A percentile compares a stretch with the other conserved stretches of the same genome.
Evolutionary conservation across 202 grass and related monocot species (phyloP).

Genomic region (Setaria italica): DNA sequence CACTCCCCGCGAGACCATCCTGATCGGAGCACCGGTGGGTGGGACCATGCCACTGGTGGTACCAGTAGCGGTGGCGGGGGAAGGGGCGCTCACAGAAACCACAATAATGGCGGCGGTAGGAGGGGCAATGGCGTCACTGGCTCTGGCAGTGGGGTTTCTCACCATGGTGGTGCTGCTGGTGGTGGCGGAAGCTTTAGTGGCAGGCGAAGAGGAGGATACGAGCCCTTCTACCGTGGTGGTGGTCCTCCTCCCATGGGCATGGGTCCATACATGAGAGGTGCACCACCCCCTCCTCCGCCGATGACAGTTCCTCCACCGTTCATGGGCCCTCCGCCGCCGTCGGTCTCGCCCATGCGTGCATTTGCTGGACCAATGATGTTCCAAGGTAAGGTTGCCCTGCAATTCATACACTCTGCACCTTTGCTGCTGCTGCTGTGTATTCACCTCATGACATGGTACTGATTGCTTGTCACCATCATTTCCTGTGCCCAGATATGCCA

Average conservation of each 20-base stretch:
- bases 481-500: slow-evolving; percentile 49
- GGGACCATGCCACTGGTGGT: slow-evolving; percentile 46
- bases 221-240: slow-evolving; percentile 41
- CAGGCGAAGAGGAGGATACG: slow-evolving; percentile 50
- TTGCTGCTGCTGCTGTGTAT: neutral
- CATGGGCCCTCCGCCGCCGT: slow-evolving; percentile 45
- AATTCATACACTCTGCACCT: neutral
- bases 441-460: neutral
- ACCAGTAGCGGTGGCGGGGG: neutral
- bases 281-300: slow-evolving; percentile 41
- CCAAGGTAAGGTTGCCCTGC: slow-evolving; percentile 38
- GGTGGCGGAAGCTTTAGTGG: neutral
- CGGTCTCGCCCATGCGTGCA: slow-evolving; percentile 38
- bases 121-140: slow-evolving; percentile 38
- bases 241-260: slow-evolving; percentile 42
- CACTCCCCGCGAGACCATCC: slow-evolving; percentile 59
- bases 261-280: slow-evolving; percentile 50
- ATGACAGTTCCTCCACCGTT: slow-evolving; percentile 46
- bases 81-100: slow-evolving; percentile 51
- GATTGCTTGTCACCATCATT: neutral
- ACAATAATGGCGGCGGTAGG: slow-evolving; percentile 35
- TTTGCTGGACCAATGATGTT: slow-evolving; percentile 42
- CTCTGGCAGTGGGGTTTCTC: slow-evolving; percentile 9
- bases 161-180: slow-evolving; percentile 3
- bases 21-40: neutral